These are phyloP conservation scores for Ganoderma multipileum DNA, from an alignment of 1,284 basidiomycete species.

Conservation along the genomic window DNA sequence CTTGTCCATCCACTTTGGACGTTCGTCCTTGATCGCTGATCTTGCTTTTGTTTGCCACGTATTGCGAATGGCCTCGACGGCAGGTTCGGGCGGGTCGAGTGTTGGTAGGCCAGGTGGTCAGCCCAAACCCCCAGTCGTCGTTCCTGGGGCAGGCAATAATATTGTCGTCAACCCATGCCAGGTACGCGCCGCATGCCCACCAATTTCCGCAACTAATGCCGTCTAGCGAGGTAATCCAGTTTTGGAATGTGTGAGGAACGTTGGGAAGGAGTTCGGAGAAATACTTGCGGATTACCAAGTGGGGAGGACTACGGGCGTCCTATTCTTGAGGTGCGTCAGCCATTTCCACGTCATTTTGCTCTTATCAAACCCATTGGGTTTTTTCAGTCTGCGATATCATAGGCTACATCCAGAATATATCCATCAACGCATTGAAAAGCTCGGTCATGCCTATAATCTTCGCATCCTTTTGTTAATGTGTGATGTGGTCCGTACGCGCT, in stretches of 20 bases:
- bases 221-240: constrained; percentile 87
- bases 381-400: constrained; percentile 87
- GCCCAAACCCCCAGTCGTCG: constrained; percentile 66
- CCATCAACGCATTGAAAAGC: constrained; percentile 86
- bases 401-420: constrained; percentile 98
- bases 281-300: constrained; percentile 95
- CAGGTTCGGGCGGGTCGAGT: constrained; percentile 9
- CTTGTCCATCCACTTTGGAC: background rate
- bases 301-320: constrained; percentile 92
- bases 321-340: constrained; percentile 83
- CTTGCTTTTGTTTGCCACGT: background rate
- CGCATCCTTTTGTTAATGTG: constrained; percentile 91
- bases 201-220: background rate
- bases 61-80: background rate
- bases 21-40: background rate
- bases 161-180: constrained; percentile 77
- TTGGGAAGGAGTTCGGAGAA: constrained; percentile 95
- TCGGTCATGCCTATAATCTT: constrained; percentile 83
- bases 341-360: too few species aligned
- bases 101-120: constrained; percentile 5
- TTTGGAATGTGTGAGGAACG: constrained; percentile 83
- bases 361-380: background rate
- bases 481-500: constrained; percentile 76
- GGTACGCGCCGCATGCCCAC: constrained; percentile 39
- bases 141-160: constrained; percentile 73